Percentiles rank a stretch among this genome's conserved stretches.
Evolutionary conservation across 768 basidiomycete species (phyloP).

Genomic region (Tulasnella sp.): DNA sequence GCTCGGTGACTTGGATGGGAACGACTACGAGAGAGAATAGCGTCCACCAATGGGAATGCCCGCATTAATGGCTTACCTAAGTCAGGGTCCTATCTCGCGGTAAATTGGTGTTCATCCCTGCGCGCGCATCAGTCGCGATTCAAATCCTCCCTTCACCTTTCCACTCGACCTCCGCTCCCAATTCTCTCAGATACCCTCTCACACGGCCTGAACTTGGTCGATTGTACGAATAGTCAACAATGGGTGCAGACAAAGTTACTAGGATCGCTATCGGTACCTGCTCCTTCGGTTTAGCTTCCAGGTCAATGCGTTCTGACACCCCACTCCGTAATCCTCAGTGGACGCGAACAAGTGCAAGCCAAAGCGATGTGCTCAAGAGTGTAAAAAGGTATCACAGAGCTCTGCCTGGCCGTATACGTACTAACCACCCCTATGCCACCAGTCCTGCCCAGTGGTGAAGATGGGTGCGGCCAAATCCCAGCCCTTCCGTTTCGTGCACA

Average conservation of each 20-base stretch:
- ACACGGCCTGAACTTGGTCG: constrained; percentile 88
- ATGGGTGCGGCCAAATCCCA: constrained; percentile 57
- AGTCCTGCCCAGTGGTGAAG: constrained; percentile 94
- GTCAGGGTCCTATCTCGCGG: neutral
- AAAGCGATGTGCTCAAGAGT: constrained; percentile 94
- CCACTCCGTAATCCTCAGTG: constrained; percentile 33
- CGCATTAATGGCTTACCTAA: neutral
- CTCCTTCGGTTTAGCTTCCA: too few relatives aligned
- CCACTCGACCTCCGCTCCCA: neutral
- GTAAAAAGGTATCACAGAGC: constrained; percentile 66
- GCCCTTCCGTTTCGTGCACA: neutral
- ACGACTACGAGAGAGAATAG: neutral
- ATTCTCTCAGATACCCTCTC: neutral
- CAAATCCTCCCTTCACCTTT: neutral
- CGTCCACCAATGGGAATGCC: neutral
- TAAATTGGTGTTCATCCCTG: neutral
- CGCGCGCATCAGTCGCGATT: neutral
- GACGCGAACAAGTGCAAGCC: constrained; percentile 91
- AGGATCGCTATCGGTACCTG: constrained; percentile 70
- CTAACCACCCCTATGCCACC: constrained; percentile 7
- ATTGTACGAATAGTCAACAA: constrained; percentile 45
- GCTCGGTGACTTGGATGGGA: neutral
- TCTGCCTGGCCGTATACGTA: neutral
- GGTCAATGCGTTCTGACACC: neutral
- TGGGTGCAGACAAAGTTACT: constrained; percentile 79